These are phyloP conservation scores for Cyberlindnera amylophila DNA, from an alignment of 805 yeast genomes.

Conservation along the genomic window DNA sequence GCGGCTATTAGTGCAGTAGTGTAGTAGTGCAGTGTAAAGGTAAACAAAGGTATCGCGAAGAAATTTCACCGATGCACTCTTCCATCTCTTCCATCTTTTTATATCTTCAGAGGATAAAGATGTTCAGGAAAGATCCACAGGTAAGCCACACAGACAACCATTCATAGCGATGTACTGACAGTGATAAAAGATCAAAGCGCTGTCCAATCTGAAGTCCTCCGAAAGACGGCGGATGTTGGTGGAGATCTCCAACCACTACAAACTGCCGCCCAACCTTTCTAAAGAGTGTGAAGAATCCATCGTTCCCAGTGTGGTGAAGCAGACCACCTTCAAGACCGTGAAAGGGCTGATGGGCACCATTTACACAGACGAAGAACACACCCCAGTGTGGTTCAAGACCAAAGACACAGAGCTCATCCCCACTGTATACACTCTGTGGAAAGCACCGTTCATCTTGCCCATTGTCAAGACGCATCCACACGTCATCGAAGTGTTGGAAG, in stretches of 20 bases:
- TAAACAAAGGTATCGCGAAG: too few species aligned
- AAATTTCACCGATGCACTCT: too few species aligned
- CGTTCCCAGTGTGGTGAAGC: conserved; percentile 40
- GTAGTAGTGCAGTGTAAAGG: too few species aligned
- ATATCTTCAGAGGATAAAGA: too few species aligned
- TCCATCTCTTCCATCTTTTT: too few species aligned
- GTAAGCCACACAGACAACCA: neutral
- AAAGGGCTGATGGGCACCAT: conserved; percentile 56
- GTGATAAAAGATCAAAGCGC: conserved; percentile 51
- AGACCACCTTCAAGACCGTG: conserved; percentile 56
- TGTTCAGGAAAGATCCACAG: conserved; percentile 25
- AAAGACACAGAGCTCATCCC: conserved; percentile 60
- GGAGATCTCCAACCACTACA: conserved; percentile 39
- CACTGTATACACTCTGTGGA: conserved; percentile 71
- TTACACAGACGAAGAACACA: conserved; percentile 57
- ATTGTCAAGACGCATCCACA: conserved; percentile 64
- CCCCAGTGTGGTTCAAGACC: conserved; percentile 70
- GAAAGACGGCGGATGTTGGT: conserved; percentile 52
- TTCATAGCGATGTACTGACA: neutral
- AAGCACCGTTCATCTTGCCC: conserved; percentile 62
- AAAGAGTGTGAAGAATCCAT: conserved; percentile 22
- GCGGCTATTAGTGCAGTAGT: too few species aligned
- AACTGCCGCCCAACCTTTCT: conserved; percentile 32
- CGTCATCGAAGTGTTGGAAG: conserved; percentile 64
- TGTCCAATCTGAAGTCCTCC: conserved; percentile 76